Evolutionary conservation across 148 eudicot genomes (phyloP), one percentile per base, ranked within the genome.

Genomic region (Fagopyrum homotropicum): DNA sequence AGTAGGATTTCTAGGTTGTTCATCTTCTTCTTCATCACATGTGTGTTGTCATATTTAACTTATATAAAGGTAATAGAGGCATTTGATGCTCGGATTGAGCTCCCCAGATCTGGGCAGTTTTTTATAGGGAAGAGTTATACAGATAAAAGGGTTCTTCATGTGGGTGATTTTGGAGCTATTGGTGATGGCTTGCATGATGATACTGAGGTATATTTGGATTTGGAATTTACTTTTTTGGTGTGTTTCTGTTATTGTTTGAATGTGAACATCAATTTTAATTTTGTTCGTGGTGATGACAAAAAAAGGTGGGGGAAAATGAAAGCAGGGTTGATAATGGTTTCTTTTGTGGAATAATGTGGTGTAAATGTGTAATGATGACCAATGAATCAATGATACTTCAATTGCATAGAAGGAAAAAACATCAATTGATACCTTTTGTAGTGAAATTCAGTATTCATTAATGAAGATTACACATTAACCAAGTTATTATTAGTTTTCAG

Each of bases 151-250:
- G 76, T 72, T 54, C 72, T 82, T 77, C 64, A 80, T 72, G 73
- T 86, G 76, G 56, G 51, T 77, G 78, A 83, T 50, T 86, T 46
- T 75, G 92, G 92, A 29, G 92, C 89, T 73, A 78, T 66, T 1
- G 92, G 89, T 46, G 83, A 88, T 77, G 89, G 89, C n/a, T 1
- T 85, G 71, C 80, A 74, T 74, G 92, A 88, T 82, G 92, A 86
- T 68, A 86, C 92, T 49, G 49, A 84, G 89, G 92, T 88, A 78
- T 15, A 46, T 43, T 64, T 12, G 45, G 14, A 12, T 64, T 22
- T 22, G 26, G 26, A 22, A 22, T 22, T 64, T 4, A 10, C 9
- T 63, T 35, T 15, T 43, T 8, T 59, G 14, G 14, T 10, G 4
- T 54, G 15, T 14, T 54, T 50, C 54, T 50, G 54, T 52, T 52